Conservation (phyloP, 2,329 filamentous ascomycete genomes). For the Xylariaceae sp. region DNA sequence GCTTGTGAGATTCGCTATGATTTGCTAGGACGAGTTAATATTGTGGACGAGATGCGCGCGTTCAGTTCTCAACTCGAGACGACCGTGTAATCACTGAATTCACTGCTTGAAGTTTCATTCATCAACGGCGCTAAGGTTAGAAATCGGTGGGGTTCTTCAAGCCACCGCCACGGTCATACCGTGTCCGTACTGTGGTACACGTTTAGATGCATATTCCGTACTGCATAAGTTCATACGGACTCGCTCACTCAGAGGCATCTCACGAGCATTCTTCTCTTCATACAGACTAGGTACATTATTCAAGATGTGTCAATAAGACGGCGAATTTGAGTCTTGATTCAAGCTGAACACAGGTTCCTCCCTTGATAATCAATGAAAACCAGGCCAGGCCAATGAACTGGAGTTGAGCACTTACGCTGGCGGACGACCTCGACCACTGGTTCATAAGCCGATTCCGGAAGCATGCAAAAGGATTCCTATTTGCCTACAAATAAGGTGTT, state of each 20-base stretch:
- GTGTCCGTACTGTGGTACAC: neutral
- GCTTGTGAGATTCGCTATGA: slow-evolving; percentile 18
- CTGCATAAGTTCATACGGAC: neutral
- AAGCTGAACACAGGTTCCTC: no score
- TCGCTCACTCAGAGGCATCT: neutral
- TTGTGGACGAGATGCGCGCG: neutral
- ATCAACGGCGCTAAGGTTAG: neutral
- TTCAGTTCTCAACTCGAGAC: neutral
- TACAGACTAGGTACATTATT: no score
- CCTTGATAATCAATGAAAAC: neutral
- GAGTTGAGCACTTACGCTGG: neutral
- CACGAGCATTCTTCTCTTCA: neutral
- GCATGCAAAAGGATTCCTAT: neutral
- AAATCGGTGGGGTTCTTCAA: neutral
- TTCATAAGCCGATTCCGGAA: neutral
- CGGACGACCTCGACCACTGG: neutral
- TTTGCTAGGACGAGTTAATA: slow-evolving; percentile 17
- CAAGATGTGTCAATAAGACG: neutral
- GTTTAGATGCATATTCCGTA: neutral
- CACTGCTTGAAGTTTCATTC: slow-evolving; percentile 2
- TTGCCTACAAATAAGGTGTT: slow-evolving; percentile 3
- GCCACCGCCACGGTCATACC: neutral
- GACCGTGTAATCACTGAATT: neutral
- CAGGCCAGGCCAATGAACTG: neutral
- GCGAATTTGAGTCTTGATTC: neutral